Conservation (phyloP, 2,329 filamentous ascomycete species). For the Phaeosphaeriaceae sp. region DNA sequence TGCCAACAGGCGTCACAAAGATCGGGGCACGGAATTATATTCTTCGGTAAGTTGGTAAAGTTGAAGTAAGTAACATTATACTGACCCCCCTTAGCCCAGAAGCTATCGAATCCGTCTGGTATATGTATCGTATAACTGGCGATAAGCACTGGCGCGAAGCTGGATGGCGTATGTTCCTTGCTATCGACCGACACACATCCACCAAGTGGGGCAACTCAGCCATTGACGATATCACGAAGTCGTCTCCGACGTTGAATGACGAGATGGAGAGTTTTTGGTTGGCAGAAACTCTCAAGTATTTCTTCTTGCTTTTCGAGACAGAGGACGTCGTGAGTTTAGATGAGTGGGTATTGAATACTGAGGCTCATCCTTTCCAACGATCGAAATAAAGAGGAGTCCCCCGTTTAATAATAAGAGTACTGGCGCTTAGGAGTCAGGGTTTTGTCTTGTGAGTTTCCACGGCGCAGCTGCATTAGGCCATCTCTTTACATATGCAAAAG, state of each 20-base stretch:
- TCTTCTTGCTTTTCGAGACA: slow-evolving; percentile 67
- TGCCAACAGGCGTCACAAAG: slow-evolving; percentile 63
- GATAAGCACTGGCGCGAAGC: slow-evolving; percentile 69
- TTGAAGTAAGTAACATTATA: background rate
- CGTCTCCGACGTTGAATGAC: slow-evolving; percentile 56
- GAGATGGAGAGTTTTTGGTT: slow-evolving; percentile 81
- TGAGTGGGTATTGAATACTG: slow-evolving; percentile 67
- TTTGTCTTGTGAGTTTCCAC: too few relatives aligned
- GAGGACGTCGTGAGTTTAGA: slow-evolving; percentile 66
- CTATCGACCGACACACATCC: slow-evolving; percentile 66
- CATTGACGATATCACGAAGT: slow-evolving; percentile 68
- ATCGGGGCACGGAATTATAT: slow-evolving; percentile 67
- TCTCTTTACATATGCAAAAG: too few relatives aligned
- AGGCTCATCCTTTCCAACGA: slow-evolving; percentile 52
- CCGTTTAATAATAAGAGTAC: background rate
- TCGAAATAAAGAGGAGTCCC: slow-evolving; percentile 15
- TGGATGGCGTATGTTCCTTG: slow-evolving; percentile 76
- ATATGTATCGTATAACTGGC: slow-evolving; percentile 77
- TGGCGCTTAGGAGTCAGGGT: too few relatives aligned
- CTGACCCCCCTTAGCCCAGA: slow-evolving; percentile 60
- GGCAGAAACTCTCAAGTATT: slow-evolving; percentile 72
- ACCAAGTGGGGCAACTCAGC: slow-evolving; percentile 69
- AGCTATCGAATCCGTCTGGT: slow-evolving; percentile 80
- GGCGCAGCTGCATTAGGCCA: too few relatives aligned
- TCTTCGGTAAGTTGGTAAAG: slow-evolving; percentile 54